Evolutionary conservation across 192 early-diverging fungal genomes (phyloP).

Genomic region (Gryganskiella cystojenkinii): DNA sequence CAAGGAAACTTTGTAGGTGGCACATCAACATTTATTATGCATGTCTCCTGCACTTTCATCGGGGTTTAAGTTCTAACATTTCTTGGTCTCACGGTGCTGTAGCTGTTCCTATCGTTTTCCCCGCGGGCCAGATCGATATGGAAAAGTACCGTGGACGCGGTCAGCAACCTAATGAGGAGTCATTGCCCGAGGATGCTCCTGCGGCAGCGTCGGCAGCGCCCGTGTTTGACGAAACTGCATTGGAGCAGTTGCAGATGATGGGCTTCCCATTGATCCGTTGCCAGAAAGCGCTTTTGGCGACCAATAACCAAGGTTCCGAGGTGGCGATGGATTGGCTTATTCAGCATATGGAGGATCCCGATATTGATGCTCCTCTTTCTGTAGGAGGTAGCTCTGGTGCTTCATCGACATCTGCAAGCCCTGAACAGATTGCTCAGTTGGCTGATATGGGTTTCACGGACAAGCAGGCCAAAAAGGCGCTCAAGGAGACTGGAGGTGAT

Average conservation of each 20-base stretch:
- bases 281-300: slow-evolving; percentile 83
- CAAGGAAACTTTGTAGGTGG: slow-evolving; percentile 69
- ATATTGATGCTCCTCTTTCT: slow-evolving; percentile 79
- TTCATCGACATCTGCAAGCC: slow-evolving; percentile 24
- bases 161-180: slow-evolving; percentile 72
- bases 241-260: slow-evolving; percentile 91
- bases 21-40: background rate
- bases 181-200: slow-evolving; percentile 77
- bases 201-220: slow-evolving; percentile 40
- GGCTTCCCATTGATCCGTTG: slow-evolving; percentile 91
- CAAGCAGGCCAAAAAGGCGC: slow-evolving; percentile 82
- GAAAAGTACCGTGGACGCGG: slow-evolving; percentile 78
- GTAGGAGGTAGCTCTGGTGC: slow-evolving; percentile 8
- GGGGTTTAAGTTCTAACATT: background rate
- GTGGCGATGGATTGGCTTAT: slow-evolving; percentile 95
- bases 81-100: background rate
- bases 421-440: slow-evolving; percentile 67
- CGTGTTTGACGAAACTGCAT: slow-evolving; percentile 68
- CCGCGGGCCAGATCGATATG: slow-evolving; percentile 66
- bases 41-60: no score
- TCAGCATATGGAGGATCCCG: slow-evolving; percentile 97
- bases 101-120: slow-evolving; percentile 70
- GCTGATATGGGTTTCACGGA: slow-evolving; percentile 93
- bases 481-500: slow-evolving; percentile 83
- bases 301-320: slow-evolving; percentile 85